phyloP scores from a whole-genome alignment of 1,284 basidiomycete species.

The Cryptococcus amylolentus region DNA sequence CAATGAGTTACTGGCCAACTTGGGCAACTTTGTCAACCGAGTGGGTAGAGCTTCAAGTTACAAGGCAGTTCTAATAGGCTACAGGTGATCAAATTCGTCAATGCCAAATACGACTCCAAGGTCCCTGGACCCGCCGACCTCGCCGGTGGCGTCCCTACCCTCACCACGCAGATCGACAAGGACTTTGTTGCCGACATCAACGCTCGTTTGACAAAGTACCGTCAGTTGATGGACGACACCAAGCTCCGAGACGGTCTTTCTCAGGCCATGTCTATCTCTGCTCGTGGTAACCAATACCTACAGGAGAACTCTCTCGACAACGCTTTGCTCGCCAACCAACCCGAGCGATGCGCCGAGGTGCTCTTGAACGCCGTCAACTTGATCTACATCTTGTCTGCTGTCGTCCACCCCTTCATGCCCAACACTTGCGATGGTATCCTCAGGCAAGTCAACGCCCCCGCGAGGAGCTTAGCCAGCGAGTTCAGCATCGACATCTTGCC shows the following conservation, averaged over 20 bases:
- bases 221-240: constrained; percentile 83
- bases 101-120: constrained; percentile 75
- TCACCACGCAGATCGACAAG: constrained; percentile 59
- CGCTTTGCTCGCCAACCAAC: constrained; percentile 74
- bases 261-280: constrained; percentile 84
- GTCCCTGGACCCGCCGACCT: constrained; percentile 73
- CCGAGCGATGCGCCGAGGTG: constrained; percentile 83
- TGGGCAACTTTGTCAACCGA: constrained; percentile 98
- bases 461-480: constrained; percentile 66
- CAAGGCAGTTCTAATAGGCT: neutral
- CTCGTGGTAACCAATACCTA: constrained; percentile 90
- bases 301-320: constrained; percentile 91
- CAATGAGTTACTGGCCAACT: constrained; percentile 89
- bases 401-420: constrained; percentile 97
- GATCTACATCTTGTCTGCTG: constrained; percentile 82
- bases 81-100: constrained; percentile 76
- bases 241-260: constrained; percentile 85
- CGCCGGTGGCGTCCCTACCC: constrained; percentile 58
- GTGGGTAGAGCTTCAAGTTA: constrained; percentile 35
- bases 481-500: constrained; percentile 75
- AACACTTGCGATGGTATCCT: constrained; percentile 78
- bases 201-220: constrained; percentile 72
- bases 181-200: constrained; percentile 83
- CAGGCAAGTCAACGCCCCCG: constrained; percentile 83
- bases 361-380: constrained; percentile 86